Base-by-base conservation (phyloP, 805 yeast species). In the Lachancea waltii region DNA sequence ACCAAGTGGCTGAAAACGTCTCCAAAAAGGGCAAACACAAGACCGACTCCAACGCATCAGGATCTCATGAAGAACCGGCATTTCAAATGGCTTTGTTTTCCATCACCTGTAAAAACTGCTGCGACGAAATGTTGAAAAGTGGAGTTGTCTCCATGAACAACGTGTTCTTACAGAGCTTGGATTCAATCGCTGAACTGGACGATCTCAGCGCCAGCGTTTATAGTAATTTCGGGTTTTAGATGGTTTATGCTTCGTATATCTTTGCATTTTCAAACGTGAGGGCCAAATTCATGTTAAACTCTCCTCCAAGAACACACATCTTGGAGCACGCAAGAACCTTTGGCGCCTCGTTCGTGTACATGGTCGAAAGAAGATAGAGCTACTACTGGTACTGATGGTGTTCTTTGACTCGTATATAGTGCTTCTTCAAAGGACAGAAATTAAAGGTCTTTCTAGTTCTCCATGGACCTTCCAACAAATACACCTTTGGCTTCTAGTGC, bases 141-240 rank as follows among this genome's bases (percentile, higher is more conserved):
- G 53, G 53, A n/a, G 42, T 47, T 4, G 53, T 47, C 5, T 50
- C 55, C 6, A 42, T 43, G 44, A 49, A 48, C 27, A 57, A 56
- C 38, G 44, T 46, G 24, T 50, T 39, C 27, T 28, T 56, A 21
- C 42, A 50, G 30, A 41, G 50, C 14, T 38, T 58, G 10, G 57
- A 58, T 32, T 30, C 53, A 7, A 44, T 54, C 3, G 43, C 46
- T 3, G 86, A 79, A 46, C 69, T 89, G 41, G 94, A 85, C 47
- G 95, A 86, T 43, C 71, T 89, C 48, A 81, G 95, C 62, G 97
- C 97, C 4, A 72, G 86, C 48, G 89, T 89, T 7, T 89, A 89
- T 59, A 81, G 95, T 14, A 86, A 86, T 53, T 85, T 83, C 49
- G 53, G 55, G 18, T 42, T 53, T 13, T 48, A 40, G 31, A n/a